Percentiles rank a stretch among this genome's conserved stretches.
These are phyloP conservation scores for Hyphodiscus hymeniophilus DNA, from an alignment of 495 filamentous ascomycete genomes.

Conservation along the genomic window DNA sequence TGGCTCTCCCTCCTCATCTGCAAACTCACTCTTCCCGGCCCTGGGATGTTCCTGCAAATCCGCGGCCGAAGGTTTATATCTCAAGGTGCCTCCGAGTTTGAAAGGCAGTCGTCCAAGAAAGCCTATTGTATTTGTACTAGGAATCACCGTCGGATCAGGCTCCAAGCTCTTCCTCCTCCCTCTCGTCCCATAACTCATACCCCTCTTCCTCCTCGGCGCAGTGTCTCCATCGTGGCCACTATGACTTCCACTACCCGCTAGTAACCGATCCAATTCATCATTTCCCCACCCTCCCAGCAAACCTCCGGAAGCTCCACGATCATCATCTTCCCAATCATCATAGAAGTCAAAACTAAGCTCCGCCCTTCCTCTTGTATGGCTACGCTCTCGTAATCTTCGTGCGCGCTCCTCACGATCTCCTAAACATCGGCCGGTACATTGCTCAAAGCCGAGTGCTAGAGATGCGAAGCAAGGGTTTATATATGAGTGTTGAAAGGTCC, in stretches of 20 bases:
- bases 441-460: constrained; percentile 53
- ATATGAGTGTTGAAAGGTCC: constrained; percentile 79
- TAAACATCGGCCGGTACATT: constrained; percentile 65
- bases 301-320: constrained; percentile 37
- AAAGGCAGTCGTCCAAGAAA: constrained; percentile 81
- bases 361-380: constrained; percentile 51
- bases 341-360: constrained; percentile 95
- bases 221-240: constrained; percentile 38
- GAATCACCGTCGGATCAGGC: constrained; percentile 84
- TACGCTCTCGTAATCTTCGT: constrained; percentile 52
- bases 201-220: constrained; percentile 65
- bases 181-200: constrained; percentile 84
- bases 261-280: constrained; percentile 80
- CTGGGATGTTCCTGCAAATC: constrained; percentile 86
- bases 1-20: constrained; percentile 60
- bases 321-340: constrained; percentile 90
- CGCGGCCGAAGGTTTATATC: constrained; percentile 86
- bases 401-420: constrained; percentile 65
- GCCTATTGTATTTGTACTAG: constrained; percentile 75
- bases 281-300: constrained; percentile 46
- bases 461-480: constrained; percentile 71
- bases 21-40: constrained; percentile 27
- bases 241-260: constrained; percentile 63
- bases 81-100: constrained; percentile 70
- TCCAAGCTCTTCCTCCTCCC: constrained; percentile 60